A percentile compares a stretch with the other conserved stretches of the same genome.
Evolutionary conservation across 495 filamentous ascomycete species (phyloP).

Genomic region (Ramalina peruviana): DNA sequence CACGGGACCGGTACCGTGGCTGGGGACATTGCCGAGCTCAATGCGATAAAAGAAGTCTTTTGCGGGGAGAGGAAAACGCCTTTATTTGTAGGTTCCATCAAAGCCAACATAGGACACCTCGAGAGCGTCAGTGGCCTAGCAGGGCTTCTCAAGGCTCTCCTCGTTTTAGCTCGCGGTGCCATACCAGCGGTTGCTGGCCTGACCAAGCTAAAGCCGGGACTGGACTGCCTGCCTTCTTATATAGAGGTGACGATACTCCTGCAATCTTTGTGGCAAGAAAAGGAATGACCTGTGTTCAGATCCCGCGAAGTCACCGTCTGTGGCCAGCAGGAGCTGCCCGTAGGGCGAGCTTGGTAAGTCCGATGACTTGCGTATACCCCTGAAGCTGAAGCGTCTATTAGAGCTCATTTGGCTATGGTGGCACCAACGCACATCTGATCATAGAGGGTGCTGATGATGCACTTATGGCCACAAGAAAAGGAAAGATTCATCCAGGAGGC

Average conservation of each 20-base stretch:
- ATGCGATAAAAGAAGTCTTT: background rate
- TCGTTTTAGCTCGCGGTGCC: slow-evolving; percentile 20
- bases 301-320: background rate
- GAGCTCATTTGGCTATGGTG: slow-evolving; percentile 50
- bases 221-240: slow-evolving; percentile 19
- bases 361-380: too few species aligned
- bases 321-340: slow-evolving; percentile 21
- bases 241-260: background rate
- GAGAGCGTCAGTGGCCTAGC: slow-evolving; percentile 24
- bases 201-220: slow-evolving; percentile 15
- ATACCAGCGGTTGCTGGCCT: slow-evolving; percentile 22
- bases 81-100: slow-evolving; percentile 21
- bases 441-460: slow-evolving; percentile 20
- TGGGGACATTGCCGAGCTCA: background rate
- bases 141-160: slow-evolving; percentile 22
- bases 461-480: background rate
- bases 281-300: background rate
- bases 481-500: background rate
- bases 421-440: slow-evolving; percentile 42
- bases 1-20: slow-evolving; percentile 2
- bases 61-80: background rate
- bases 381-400: slow-evolving; percentile 22
- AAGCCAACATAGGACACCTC: slow-evolving; percentile 28
- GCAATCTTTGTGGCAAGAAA: background rate
- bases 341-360: slow-evolving; percentile 17